A percentile compares a stretch with the other conserved stretches of the same genome.
Conservation (phyloP, 2,329 filamentous ascomycete genomes). For the Chaetomium strumarium region DNA sequence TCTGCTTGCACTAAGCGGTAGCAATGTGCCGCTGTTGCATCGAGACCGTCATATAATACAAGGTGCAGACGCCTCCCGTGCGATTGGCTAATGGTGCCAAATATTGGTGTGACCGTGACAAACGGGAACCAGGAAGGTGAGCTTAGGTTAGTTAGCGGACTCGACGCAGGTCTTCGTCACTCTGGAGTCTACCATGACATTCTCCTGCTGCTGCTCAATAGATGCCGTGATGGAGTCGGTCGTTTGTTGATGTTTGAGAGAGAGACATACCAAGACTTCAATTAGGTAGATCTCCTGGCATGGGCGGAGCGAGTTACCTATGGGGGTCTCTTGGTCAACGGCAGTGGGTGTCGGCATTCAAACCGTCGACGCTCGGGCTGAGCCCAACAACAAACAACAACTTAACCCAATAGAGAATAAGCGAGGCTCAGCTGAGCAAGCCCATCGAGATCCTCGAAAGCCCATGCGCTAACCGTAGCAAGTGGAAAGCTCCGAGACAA, state of each 20-base stretch:
- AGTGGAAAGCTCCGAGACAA: too few relatives aligned
- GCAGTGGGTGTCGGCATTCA: not conserved
- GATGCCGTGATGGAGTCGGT: too few relatives aligned
- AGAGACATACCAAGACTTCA: too few relatives aligned
- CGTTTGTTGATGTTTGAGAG: too few relatives aligned
- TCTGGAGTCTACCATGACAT: too few relatives aligned
- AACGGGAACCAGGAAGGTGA: not conserved
- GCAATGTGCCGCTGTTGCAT: not conserved
- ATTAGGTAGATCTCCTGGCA: not conserved
- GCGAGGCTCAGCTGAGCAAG: slow-evolving; percentile 6
- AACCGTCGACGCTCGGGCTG: slow-evolving; percentile 10
- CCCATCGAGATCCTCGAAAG: not conserved
- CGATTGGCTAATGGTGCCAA: not conserved
- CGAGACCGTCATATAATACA: not conserved
- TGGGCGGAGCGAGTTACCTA: not conserved
- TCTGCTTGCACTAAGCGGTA: not conserved
- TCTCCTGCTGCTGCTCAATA: too few relatives aligned
- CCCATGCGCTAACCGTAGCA: too few relatives aligned
- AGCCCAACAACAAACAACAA: not conserved
- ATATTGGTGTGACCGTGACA: slow-evolving; percentile 6
- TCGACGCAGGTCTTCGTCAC: too few relatives aligned
- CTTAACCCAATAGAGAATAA: not conserved
- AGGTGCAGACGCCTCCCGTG: slow-evolving; percentile 5
- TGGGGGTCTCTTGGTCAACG: not conserved
- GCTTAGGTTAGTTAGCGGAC: too few relatives aligned